Evolutionary conservation across 768 basidiomycete species (phyloP), one percentile per base, ranked within the genome.

Genomic region (Dentipellis sp.): DNA sequence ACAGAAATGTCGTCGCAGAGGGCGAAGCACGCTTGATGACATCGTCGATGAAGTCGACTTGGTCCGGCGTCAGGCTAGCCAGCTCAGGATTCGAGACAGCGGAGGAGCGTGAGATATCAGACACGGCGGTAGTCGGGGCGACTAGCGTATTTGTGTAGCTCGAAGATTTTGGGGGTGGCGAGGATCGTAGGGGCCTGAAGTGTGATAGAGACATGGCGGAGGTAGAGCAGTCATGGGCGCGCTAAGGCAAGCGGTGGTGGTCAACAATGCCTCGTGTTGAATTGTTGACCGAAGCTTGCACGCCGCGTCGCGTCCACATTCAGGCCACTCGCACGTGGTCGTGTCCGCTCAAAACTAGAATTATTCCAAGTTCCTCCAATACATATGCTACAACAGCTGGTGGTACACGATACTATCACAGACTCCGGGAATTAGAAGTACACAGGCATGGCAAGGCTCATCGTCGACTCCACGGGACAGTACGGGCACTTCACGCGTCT

Each of bases 401-500:
- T n/a, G 6, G 14, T n/a, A 52, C 39, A 59, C 21, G 48, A 39
- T 48, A 17, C 46, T 48, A 36, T n/a, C 19, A 23, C 40, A 46
- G 10, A 35, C 40, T 39, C 23, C 40, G 34, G 40, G 50, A 16
- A 16, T 60, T 69, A 91, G 63, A 91, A 87, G 68, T 84, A 74
- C 45, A 91, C 80, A 47, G 78, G 79, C 55, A 88, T 60, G 3
- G 87, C 88, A 34, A 71, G 67, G 37, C 66, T 67, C 36, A 80
- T 68, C 45, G 67, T 70, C 4, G 89, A 88, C 68, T 97, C 94
- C 10, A 80, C 71, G 10, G 95, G 95, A 67, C 95, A 97, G 68
- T 97, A 97, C 6, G 95, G 94, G 64, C 95, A 99, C 68, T 97
- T 98, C 57, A 94, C 91, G 3, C 90, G 86, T 21, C 94, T 94